Evolutionary conservation across 106 monocot species (phyloP).

Genomic region (Phalaenopsis aphrodite): DNA sequence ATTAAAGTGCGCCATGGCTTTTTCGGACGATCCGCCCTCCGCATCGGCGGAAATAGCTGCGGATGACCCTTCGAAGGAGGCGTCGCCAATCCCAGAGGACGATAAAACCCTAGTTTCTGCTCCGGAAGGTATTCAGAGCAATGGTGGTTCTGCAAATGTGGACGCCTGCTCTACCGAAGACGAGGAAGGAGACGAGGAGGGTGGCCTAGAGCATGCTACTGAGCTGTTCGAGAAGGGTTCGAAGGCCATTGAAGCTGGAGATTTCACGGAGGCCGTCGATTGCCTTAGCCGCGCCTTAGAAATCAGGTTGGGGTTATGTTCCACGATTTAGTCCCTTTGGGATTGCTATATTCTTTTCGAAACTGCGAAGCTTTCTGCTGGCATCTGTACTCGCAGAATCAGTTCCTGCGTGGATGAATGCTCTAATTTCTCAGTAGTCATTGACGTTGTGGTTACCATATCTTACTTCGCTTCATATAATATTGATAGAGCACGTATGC

Average conservation of each 20-base stretch:
- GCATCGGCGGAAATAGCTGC: background rate
- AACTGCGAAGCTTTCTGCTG: background rate
- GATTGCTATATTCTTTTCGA: background rate
- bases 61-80: background rate
- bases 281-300: slow-evolving; percentile 89
- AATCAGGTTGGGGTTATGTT: slow-evolving; percentile 48
- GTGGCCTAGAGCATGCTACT: slow-evolving; percentile 40
- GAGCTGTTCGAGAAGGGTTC: slow-evolving; percentile 82
- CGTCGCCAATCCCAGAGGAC: background rate
- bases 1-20: background rate
- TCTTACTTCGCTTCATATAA: background rate
- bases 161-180: slow-evolving; percentile 3
- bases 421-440: background rate
- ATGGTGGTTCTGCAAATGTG: background rate
- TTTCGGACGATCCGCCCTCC: background rate
- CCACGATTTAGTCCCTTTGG: background rate
- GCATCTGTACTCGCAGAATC: background rate
- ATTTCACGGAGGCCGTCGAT: slow-evolving; percentile 69
- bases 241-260: slow-evolving; percentile 68
- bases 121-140: background rate
- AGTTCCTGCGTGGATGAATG: background rate
- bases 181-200: slow-evolving; percentile 23
- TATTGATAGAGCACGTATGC: background rate
- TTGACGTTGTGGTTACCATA: background rate
- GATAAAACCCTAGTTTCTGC: background rate